phyloP scores from a whole-genome alignment of 1,139 yeast genomes.

The Kurtzmaniella quercitrusa region DNA sequence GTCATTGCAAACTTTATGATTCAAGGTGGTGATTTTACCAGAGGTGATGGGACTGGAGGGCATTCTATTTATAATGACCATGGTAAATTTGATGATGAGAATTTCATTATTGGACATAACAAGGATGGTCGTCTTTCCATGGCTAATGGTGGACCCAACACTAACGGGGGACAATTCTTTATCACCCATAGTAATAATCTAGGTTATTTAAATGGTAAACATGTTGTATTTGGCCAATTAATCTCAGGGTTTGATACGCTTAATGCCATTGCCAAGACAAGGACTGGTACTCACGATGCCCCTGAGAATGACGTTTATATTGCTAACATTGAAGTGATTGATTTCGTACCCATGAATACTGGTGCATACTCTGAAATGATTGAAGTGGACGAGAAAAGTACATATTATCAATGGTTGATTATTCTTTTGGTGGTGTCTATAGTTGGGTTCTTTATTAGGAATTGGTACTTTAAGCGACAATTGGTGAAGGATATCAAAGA shows the following conservation, averaged over 20 bases:
- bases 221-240: slow-evolving; percentile 55
- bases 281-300: slow-evolving; percentile 24
- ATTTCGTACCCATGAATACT: slow-evolving; percentile 3
- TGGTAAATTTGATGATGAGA: slow-evolving; percentile 33
- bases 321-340: slow-evolving; percentile 19
- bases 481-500: slow-evolving; percentile 5
- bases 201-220: slow-evolving; percentile 47
- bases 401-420: slow-evolving; percentile 3
- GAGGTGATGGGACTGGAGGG: slow-evolving; percentile 27
- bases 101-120: slow-evolving; percentile 29
- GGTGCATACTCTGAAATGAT: background rate
- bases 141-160: slow-evolving; percentile 41
- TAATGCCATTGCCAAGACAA: slow-evolving; percentile 33
- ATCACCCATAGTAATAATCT: slow-evolving; percentile 26
- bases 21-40: slow-evolving; percentile 36
- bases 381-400: slow-evolving; percentile 1
- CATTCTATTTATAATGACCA: slow-evolving; percentile 25
- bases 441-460: background rate
- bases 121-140: slow-evolving; percentile 37
- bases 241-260: slow-evolving; percentile 40
- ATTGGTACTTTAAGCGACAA: slow-evolving; percentile 1
- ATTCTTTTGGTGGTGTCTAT: slow-evolving; percentile 1
- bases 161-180: slow-evolving; percentile 41
- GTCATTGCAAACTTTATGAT: slow-evolving; percentile 35
- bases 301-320: slow-evolving; percentile 35